These are phyloP conservation scores for Dichomitus squalens DNA, from an alignment of 1,284 basidiomycete genomes.

Conservation along the genomic window DNA sequence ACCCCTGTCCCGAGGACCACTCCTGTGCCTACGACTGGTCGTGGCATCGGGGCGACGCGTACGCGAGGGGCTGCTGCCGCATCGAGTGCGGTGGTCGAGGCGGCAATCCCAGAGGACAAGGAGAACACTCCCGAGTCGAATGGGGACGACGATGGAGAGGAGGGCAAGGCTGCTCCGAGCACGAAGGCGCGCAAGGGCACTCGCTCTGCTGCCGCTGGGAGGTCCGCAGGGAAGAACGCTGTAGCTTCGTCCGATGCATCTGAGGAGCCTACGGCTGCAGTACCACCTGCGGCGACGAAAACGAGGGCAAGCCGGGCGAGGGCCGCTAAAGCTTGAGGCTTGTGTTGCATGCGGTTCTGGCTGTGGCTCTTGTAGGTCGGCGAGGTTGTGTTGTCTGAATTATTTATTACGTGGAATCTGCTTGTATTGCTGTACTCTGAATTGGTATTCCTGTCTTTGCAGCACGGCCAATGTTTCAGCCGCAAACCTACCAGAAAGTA, in stretches of 20 bases:
- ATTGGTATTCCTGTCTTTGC: too few species aligned
- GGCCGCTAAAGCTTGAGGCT: conserved; percentile 21
- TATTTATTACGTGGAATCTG: background rate
- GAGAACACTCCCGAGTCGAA: conserved; percentile 42
- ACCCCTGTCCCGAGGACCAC: conserved; percentile 19
- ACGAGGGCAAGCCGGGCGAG: conserved; percentile 29
- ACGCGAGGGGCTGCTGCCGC: conserved; percentile 10
- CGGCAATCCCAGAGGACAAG: conserved; percentile 33
- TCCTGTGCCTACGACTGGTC: conserved; percentile 16
- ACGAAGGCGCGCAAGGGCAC: conserved; percentile 14
- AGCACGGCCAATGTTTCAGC: too few species aligned
- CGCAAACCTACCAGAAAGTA: too few species aligned
- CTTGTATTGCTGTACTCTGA: background rate
- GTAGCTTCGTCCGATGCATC: conserved; percentile 26
- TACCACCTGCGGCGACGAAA: conserved; percentile 8
- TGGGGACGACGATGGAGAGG: conserved; percentile 29
- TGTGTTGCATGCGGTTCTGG: background rate
- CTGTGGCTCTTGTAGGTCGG: background rate
- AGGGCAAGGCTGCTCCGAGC: conserved; percentile 12
- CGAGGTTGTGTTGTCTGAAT: background rate
- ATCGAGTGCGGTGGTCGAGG: conserved; percentile 9
- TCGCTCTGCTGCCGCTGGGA: conserved; percentile 17
- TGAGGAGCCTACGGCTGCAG: conserved; percentile 17
- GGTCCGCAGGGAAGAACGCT: conserved; percentile 15
- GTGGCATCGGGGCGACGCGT: conserved; percentile 19